Evolutionary conservation across 345 rosid species (phyloP).

Genomic region (Dimocarpus longan): DNA sequence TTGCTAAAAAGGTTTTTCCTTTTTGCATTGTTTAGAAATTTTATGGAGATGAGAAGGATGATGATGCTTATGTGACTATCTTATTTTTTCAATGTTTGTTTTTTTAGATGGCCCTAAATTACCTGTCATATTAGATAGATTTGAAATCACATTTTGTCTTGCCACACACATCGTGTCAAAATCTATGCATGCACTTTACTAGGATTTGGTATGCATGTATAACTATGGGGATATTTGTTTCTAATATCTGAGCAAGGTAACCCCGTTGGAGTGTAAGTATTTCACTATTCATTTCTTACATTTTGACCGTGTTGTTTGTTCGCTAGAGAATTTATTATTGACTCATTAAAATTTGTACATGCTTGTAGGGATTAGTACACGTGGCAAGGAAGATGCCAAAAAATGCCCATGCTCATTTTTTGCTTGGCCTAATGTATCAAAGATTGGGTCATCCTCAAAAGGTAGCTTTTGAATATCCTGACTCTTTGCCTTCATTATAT

Average conservation of each 20-base stretch:
- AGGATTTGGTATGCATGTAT: neutral
- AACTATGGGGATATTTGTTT: neutral
- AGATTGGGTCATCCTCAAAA: constrained; percentile 87
- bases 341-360: neutral
- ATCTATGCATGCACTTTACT: neutral
- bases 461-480: constrained; percentile 46
- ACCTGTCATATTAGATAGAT: neutral
- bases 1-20: neutral
- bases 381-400: constrained; percentile 97
- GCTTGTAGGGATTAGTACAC: constrained; percentile 79
- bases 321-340: neutral
- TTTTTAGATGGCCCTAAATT: neutral
- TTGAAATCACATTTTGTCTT: neutral
- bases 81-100: neutral
- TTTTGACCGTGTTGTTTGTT: neutral
- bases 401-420: constrained; percentile 96
- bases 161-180: neutral
- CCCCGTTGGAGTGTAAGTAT: neutral
- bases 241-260: neutral
- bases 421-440: constrained; percentile 94
- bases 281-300: neutral
- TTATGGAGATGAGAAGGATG: neutral
- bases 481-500: constrained; percentile 7
- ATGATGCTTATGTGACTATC: neutral
- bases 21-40: neutral